These are phyloP conservation scores for Neurospora sp. DNA, from an alignment of 495 filamentous ascomycete genomes.

Conservation along the genomic window DNA sequence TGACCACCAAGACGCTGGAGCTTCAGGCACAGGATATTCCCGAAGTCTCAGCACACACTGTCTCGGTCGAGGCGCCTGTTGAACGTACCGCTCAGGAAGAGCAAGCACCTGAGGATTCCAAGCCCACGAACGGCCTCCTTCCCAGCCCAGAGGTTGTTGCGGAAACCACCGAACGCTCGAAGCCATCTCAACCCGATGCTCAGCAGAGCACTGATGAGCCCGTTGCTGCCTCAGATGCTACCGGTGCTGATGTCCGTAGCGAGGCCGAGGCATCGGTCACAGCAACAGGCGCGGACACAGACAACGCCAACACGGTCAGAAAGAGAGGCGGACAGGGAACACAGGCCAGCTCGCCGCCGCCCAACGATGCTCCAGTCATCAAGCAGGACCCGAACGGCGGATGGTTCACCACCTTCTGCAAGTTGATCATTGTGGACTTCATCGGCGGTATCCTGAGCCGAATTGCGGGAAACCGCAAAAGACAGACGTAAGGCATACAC, in stretches of 20 bases:
- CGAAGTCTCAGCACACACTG: not conserved
- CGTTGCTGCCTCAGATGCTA: not conserved
- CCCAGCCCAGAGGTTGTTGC: not conserved
- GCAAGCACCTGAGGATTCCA: not conserved
- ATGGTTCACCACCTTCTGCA: slow-evolving; percentile 21
- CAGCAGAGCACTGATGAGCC: not conserved
- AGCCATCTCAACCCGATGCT: not conserved
- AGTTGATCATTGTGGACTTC: slow-evolving; percentile 22
- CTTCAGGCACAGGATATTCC: not conserved
- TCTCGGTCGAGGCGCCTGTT: not conserved
- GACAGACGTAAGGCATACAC: slow-evolving; percentile 14
- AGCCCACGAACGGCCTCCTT: not conserved
- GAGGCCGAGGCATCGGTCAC: not conserved
- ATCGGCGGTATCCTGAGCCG: slow-evolving; percentile 20
- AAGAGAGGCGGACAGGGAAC: slow-evolving; percentile 7
- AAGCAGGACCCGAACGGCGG: slow-evolving; percentile 5
- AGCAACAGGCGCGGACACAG: slow-evolving; percentile 1
- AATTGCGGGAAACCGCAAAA: slow-evolving; percentile 11
- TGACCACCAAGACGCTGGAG: not conserved
- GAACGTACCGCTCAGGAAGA: not conserved
- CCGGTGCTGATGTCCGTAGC: not conserved
- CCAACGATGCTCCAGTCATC: slow-evolving; percentile 3
- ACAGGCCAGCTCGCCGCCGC: slow-evolving; percentile 2
- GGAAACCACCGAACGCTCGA: not conserved
- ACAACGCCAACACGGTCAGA: slow-evolving; percentile 1